Percentiles rank a stretch among this genome's conserved stretches.
Evolutionary conservation across 345 rosid species (phyloP).

Genomic region (Salix dunnii): DNA sequence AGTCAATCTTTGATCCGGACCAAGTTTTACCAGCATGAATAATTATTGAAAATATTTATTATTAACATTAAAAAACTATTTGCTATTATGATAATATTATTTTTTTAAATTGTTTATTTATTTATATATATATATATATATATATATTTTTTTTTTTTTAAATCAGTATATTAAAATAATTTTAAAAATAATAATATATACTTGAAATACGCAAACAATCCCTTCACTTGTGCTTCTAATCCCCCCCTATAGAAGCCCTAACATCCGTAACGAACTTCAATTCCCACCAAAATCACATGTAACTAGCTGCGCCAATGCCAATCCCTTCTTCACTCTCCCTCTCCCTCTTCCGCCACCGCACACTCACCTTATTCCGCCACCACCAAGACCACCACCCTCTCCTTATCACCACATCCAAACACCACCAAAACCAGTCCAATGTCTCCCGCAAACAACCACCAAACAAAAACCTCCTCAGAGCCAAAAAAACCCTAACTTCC

Average conservation of each 20-base stretch:
- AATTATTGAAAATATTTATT: no score
- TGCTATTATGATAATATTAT: no score
- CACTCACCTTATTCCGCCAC: conserved; percentile 41
- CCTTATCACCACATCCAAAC: conserved; percentile 38
- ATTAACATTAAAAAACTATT: no score
- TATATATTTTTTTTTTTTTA: no score
- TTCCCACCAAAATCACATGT: background rate
- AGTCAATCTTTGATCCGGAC: no score
- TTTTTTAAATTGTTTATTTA: no score
- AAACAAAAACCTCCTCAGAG: conserved; percentile 61
- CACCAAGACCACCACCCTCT: conserved; percentile 29
- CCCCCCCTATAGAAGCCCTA: background rate
- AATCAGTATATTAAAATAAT: no score
- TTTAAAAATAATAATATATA: no score
- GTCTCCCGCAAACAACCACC: conserved; percentile 48
- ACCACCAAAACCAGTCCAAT: conserved; percentile 37
- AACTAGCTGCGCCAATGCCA: conserved; percentile 29
- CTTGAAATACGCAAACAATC: no score
- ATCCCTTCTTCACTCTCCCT: conserved; percentile 45
- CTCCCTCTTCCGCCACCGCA: conserved; percentile 44
- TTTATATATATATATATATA: no score
- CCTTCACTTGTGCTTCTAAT: background rate
- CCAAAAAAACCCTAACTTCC: conserved; percentile 42
- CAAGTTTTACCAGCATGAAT: no score
- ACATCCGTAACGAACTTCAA: background rate